Evolutionary conservation across 768 basidiomycete genomes (phyloP), one percentile per base, ranked within the genome.

Genomic region (Russula olivacea): DNA sequence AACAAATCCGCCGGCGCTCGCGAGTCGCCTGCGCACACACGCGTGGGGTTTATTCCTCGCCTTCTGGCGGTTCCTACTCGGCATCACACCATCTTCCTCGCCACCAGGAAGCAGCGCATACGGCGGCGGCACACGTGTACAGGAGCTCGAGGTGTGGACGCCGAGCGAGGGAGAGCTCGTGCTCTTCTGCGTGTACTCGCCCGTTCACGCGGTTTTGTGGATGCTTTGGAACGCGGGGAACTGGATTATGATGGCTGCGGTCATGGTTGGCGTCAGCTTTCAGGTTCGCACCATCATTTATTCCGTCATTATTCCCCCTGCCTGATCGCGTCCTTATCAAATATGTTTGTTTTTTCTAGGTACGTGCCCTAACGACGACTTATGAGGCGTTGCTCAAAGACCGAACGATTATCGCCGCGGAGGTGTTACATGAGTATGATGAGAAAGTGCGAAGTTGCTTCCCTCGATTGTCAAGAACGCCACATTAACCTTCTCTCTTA

Each of bases 391-490:
- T 91, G 62, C 54, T 93, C 19, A 92, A 89, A 71, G 91, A 93
- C 75, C 83, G 80, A 67, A 83, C 80, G 45, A 82, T 90, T 52
- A 81, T 93, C 61, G 81, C 88, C 11, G 81, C 87, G 3, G 91
- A 93, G 71, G 88, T 92, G 19, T 79, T 93, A 80, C 82, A 84
- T 69, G 91, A 93, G 73, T 93, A 93, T 69, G 88, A 93, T 65
- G 78, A 84, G 72, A 83, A 82, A 74, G 91, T 91, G 66, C 43
- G 84, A 21, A 12, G 7, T 43, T 34, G 15, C n/a, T 14, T 60
- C 17, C 5, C 14, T 28, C 8, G 8, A 23, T 12, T 36, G 21
- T n/a, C 48, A 63, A 25, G 68, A 40, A 17, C 51, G 12, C 30
- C 40, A 19, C n/a, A 36, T 38, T 4, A 25, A 55, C n/a, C 34